Base-by-base conservation (phyloP, 768 basidiomycete genomes). In the Psilocybe azurescens region DNA sequence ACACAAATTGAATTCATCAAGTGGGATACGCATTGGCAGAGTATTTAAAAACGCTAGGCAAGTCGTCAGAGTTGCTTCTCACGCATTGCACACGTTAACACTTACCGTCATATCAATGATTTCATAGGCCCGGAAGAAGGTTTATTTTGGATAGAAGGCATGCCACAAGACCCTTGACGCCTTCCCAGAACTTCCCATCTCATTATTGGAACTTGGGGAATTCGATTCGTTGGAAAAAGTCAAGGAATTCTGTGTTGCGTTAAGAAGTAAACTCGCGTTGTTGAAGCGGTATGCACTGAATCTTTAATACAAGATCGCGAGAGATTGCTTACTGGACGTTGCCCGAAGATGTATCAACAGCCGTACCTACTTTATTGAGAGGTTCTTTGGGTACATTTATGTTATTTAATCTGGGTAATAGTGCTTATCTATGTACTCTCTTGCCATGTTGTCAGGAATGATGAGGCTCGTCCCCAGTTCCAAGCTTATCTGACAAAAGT, bases 341-440 rank as follows among this genome's bases (percentile, higher is more conserved):
- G 54, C 67, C 53, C 10, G 28, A 44, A 79, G 78, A 36, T 79
- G 78, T 48, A 78, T 79, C 50, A 68, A 74, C 50, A 77, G 77
- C 5, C 72, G 78, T 11, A 67, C 71, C 7, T 77, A 72, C 64
- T 79, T 79, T 59, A 74, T 77, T 4, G 75, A 76, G 60, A 73
- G 74, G 8, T 79, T 79, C 63, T 79, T 79, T 46, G 77, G 77
- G 78, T 79, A 60, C 39, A 75, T 69, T n/a, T 29, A 41, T 24
- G 9, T 24, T 36, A 6, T 20, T 13, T 16, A 24, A 24, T 57
- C 20, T 16, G 18, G 20, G 16, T 47, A 7, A 13, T 50, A 3
- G 50, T 11, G 44, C 56, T 50, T 4, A 24, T 39, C 6, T 36
- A 2, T 33, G 5, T 33, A 3, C 28, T 46, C 5, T 55, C 38